phyloP scores from a whole-genome alignment of 1,284 basidiomycete species.

The Sanghuangporus weigelae region DNA sequence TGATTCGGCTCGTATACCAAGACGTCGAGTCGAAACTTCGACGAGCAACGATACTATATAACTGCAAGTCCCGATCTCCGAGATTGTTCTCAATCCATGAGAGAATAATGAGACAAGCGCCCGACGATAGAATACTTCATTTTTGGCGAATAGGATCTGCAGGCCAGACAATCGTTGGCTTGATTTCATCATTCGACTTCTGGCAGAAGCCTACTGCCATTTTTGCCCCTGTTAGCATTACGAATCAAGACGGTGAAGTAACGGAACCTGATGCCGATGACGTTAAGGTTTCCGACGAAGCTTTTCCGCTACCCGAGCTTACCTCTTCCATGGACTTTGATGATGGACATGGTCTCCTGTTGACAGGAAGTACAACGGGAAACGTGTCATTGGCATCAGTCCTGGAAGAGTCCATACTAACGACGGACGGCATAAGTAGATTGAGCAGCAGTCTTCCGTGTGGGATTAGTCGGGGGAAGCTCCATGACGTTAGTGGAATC shows the following conservation, averaged over 20 bases:
- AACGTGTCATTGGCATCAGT: neutral
- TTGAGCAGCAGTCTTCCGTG: neutral
- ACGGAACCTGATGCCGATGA: neutral
- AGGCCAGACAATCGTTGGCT: neutral
- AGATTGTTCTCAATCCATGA: neutral
- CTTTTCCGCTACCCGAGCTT: neutral
- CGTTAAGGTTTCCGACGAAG: neutral
- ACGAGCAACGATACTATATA: neutral
- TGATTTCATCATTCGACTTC: neutral
- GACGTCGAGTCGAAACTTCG: neutral
- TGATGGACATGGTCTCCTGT: constrained; percentile 2
- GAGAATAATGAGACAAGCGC: neutral
- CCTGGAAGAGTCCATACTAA: neutral
- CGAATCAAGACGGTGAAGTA: neutral
- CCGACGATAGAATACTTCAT: neutral
- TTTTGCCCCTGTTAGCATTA: neutral
- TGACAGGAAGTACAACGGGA: neutral
- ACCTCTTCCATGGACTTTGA: constrained; percentile 4
- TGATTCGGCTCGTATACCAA: neutral
- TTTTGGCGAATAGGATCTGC: neutral
- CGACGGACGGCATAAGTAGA: neutral
- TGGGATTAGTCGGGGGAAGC: too few relatives aligned
- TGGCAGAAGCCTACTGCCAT: neutral
- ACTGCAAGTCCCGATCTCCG: neutral
- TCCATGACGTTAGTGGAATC: neutral